Base-by-base conservation (phyloP, 139 green algal genomes). In the Spirogloea muscicola region DNA sequence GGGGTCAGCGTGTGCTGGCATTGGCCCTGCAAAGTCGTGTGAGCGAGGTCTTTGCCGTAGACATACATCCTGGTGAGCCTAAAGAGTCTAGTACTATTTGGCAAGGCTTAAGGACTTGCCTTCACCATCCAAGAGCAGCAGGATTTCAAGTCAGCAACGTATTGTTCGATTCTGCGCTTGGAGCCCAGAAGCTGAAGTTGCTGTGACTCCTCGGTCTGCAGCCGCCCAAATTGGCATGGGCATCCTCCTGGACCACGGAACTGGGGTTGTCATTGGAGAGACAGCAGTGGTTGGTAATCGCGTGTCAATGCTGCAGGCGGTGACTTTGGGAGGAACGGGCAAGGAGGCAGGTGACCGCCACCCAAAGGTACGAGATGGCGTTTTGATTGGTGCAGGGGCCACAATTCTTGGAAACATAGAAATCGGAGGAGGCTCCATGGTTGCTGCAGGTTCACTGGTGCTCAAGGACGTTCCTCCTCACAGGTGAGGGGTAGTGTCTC, bases 211-310 rank as follows among this genome's bases (percentile, higher is more conserved):
- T n/a, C n/a, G 46, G 25, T 64, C 64, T 65, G 27, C 72, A 76
- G 75, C 75, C 0, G 94, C 95, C 2, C 70, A 79, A n/a, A 89
- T 99, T n/a, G 95, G 95, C 3, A 81, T 85, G 36, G 94, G 94
- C 42, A 85, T 99, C 5, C 82, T 99, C 58, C 82, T 99, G 49
- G 93, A 98, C 66, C 95, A 99, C 68, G 94, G 88, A 68, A 96
- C 89, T 21, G 92, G 92, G 0, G 83, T 96, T 6, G 92, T 97
- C 7, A 95, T 98, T 49, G 92, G 93, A 1, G 91, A 96, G 84
- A 96, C 91, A 1, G 89, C 90, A 0, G 84, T 94, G 37, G 84
- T 98, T 1, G 90, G 91, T 7, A 87, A 96, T 80, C 91, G 95
- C 73, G 89, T 91, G 41, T 95, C 90, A 1, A 85, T 96, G 82